Conservation (phyloP, 2,329 filamentous ascomycete species). For the Parastagonospora avenae region DNA sequence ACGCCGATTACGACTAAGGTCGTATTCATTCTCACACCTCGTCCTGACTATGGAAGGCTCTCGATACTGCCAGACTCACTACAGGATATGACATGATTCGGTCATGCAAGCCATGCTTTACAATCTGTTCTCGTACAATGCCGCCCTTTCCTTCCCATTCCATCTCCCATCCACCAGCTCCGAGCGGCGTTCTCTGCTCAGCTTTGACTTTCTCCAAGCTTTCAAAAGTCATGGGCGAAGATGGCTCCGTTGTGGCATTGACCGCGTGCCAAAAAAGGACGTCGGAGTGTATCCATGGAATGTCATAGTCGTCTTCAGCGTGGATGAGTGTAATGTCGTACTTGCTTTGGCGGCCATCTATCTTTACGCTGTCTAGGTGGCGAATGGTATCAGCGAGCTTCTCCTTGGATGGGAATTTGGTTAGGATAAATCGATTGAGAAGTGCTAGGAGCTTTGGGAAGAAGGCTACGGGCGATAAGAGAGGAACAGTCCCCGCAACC, state of each 20-base stretch:
- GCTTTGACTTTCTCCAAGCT: slow-evolving; percentile 55
- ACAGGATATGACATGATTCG: slow-evolving; percentile 63
- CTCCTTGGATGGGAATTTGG: slow-evolving; percentile 59
- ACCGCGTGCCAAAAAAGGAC: slow-evolving; percentile 61
- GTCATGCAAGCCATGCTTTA: slow-evolving; percentile 63
- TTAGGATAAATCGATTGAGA: slow-evolving; percentile 55
- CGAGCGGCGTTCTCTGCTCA: slow-evolving; percentile 47
- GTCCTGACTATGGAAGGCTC: slow-evolving; percentile 48
- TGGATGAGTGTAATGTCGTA: slow-evolving; percentile 59
- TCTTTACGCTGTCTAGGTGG: slow-evolving; percentile 26
- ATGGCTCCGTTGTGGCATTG: slow-evolving; percentile 50
- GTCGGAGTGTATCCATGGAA: slow-evolving; percentile 58
- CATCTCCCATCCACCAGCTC: slow-evolving; percentile 57
- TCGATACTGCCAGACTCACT: slow-evolving; percentile 57
- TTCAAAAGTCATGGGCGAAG: slow-evolving; percentile 47
- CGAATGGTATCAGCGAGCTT: slow-evolving; percentile 54
- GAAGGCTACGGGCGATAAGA: slow-evolving; percentile 58
- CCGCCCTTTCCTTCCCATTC: slow-evolving; percentile 56
- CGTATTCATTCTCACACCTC: neutral
- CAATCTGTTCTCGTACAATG: slow-evolving; percentile 59
- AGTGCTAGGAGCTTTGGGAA: slow-evolving; percentile 51
- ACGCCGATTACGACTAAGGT: neutral
- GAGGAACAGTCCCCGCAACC: slow-evolving; percentile 60
- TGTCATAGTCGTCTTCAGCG: slow-evolving; percentile 59
- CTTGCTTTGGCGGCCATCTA: slow-evolving; percentile 37